phyloP scores from a whole-genome alignment of 2,329 filamentous ascomycete genomes.

The Cladosporium halotolerans region DNA sequence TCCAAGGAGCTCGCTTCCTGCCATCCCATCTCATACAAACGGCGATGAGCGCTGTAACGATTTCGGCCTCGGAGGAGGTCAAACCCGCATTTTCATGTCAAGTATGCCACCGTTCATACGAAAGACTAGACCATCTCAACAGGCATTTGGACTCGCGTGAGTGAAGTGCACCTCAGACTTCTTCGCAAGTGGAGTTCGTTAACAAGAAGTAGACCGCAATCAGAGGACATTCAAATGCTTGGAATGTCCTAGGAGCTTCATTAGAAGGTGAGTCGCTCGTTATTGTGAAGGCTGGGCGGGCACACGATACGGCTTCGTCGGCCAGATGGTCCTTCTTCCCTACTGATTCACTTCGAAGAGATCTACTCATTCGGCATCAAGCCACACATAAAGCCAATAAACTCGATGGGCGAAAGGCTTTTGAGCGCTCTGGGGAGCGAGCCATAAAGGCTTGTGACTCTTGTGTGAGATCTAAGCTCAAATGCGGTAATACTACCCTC shows the following conservation, averaged over 20 bases:
- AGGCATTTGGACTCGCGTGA: constrained; percentile 29
- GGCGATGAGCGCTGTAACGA: no score
- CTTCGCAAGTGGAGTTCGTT: neutral
- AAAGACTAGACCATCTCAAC: constrained; percentile 27
- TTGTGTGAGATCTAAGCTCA: constrained; percentile 28
- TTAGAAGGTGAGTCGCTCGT: constrained; percentile 12
- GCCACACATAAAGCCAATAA: constrained; percentile 25
- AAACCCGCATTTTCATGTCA: constrained; percentile 20
- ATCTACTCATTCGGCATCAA: constrained; percentile 27
- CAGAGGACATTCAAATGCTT: constrained; percentile 27
- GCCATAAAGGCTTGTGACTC: constrained; percentile 28
- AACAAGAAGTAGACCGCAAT: constrained; percentile 18
- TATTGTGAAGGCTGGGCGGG: neutral
- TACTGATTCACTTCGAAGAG: constrained; percentile 15
- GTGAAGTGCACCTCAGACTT: neutral
- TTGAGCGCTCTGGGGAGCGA: constrained; percentile 19
- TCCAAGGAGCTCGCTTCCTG: no score
- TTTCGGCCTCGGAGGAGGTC: neutral
- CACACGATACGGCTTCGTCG: no score
- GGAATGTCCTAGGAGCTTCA: constrained; percentile 28
- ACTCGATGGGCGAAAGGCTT: constrained; percentile 17
- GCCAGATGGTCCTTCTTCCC: no score
- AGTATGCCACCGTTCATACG: constrained; percentile 25
- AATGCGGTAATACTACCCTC: constrained; percentile 17
- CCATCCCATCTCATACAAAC: no score